phyloP scores from a whole-genome alignment of 345 rosid genomes.

The Corchorus olitorius region DNA sequence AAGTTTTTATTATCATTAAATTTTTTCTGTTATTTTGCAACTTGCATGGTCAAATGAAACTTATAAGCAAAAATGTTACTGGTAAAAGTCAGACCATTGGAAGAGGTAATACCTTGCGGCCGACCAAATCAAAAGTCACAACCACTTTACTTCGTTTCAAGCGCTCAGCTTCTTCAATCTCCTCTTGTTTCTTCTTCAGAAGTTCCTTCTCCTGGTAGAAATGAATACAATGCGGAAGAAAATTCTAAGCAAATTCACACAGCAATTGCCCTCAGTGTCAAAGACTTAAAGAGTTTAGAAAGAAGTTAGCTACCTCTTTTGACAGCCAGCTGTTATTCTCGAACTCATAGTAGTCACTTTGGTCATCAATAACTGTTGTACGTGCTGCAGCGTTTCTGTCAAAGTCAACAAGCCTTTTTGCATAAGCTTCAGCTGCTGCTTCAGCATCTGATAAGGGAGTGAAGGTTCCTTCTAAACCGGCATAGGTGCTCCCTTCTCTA shows the following conservation, averaged over 20 bases:
- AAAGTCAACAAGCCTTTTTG: slow-evolving; percentile 90
- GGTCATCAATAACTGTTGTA: slow-evolving; percentile 94
- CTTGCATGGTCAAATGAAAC: neutral
- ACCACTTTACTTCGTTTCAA: slow-evolving; percentile 75
- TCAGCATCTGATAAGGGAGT: slow-evolving; percentile 78
- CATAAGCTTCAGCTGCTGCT: slow-evolving; percentile 83
- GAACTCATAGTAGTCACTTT: slow-evolving; percentile 92
- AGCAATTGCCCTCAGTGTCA: neutral
- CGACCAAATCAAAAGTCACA: slow-evolving; percentile 89
- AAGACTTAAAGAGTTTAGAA: neutral
- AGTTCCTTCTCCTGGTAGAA: slow-evolving; percentile 80
- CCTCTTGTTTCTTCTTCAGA: slow-evolving; percentile 74
- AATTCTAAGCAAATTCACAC: slow-evolving; percentile 7
- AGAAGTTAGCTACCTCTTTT: slow-evolving; percentile 58
- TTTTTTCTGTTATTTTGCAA: neutral
- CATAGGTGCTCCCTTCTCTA: slow-evolving; percentile 20
- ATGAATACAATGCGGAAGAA: neutral
- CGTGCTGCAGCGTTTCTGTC: slow-evolving; percentile 92
- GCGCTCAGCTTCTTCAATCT: slow-evolving; percentile 63
- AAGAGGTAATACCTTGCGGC: slow-evolving; percentile 75
- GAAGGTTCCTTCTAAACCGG: slow-evolving; percentile 41
- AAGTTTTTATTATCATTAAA: slow-evolving; percentile 34
- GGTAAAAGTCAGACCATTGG: neutral
- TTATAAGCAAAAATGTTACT: neutral
- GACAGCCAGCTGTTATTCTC: slow-evolving; percentile 95